Evolutionary conservation across 164 flowering plant genomes (phyloP), one percentile per base, ranked within the genome.

Genomic region (Saururus chinensis): DNA sequence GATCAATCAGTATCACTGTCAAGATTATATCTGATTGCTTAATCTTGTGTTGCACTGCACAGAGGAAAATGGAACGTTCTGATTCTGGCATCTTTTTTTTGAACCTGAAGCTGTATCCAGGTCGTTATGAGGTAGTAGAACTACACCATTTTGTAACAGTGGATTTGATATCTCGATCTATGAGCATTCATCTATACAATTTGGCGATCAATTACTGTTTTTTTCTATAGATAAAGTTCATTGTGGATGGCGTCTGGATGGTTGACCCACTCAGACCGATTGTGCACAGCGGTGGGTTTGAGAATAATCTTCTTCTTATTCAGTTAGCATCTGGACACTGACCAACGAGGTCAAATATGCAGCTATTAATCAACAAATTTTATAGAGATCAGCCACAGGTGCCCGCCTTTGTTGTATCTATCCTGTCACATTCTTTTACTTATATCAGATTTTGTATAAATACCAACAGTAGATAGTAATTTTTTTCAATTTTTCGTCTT

Each of bases 161-260:
- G 37, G 37, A 30, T 30, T 30, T 2, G 37, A 30, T 45, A 8
- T 12, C 17, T 45, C 49, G 14, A 12, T 45, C 2, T 45, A 45
- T 45, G 11, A 12, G 49, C 17, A 45, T 45, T 12, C 49, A 45
- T 45, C 4, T 13, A 45, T 8, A 17, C 1, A 42, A 14, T 42
- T 14, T 10, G 4, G 1, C 12, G 12, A 10, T 10, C 1, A 10
- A 1, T 42, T 10, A 42, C 12, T 42, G 49, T 1, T 42, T 49
- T 35, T n/a, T 20, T 25, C 20, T 62, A 30, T 88, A 92, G 98
- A 79, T 92, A 64, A 92, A 92, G 68, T 92, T 92, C 65, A 81
- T 92, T 24, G 96, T 92, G 41, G 96, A 92, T 71, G 96, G 98
- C 13, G 59, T 64, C 22, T 92, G 98, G 98, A 80, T 22, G 68